Percentiles rank a stretch among this genome's conserved stretches.
phyloP scores from a whole-genome alignment of 2,329 filamentous ascomycete genomes.

The Trichoderma harzianum region DNA sequence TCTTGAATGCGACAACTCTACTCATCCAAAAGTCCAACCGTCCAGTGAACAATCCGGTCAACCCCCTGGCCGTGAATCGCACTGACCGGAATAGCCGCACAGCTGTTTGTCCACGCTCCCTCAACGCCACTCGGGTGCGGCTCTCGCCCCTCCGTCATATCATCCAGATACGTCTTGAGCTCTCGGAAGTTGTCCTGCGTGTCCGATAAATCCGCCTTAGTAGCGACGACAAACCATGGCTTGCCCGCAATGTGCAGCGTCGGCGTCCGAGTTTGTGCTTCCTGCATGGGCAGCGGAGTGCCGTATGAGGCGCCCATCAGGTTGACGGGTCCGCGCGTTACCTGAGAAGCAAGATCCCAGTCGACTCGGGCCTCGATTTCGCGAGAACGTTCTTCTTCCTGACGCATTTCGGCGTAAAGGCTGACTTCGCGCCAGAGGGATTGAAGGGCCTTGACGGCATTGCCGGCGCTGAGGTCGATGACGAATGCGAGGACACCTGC shows the following conservation, averaged over 20 bases:
- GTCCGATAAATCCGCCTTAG: conserved; percentile 79
- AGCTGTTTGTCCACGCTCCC: conserved; percentile 56
- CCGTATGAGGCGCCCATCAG: conserved; percentile 24
- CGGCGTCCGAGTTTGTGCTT: conserved; percentile 22
- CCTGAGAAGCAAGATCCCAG: conserved; percentile 54
- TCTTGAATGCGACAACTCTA: conserved; percentile 19
- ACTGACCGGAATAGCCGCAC: conserved; percentile 77
- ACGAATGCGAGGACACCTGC: conserved; percentile 93
- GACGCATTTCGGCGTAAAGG: conserved; percentile 76
- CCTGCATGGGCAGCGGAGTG: background rate
- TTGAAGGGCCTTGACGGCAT: conserved; percentile 75
- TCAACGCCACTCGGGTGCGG: conserved; percentile 70
- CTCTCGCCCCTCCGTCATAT: conserved; percentile 58
- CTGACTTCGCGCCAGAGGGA: conserved; percentile 87
- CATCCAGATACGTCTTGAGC: conserved; percentile 67
- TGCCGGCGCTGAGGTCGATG: conserved; percentile 74
- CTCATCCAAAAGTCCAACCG: conserved; percentile 62
- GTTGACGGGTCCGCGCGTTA: conserved; percentile 27
- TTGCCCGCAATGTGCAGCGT: conserved; percentile 82
- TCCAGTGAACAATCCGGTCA: conserved; percentile 68
- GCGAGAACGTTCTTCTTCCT: conserved; percentile 67
- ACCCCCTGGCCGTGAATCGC: conserved; percentile 86
- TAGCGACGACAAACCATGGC: conserved; percentile 94
- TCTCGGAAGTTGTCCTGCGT: conserved; percentile 74
- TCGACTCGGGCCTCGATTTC: conserved; percentile 56